Base-by-base conservation (phyloP, 495 filamentous ascomycete species). In the Pyrenopolyporus hunteri region DNA sequence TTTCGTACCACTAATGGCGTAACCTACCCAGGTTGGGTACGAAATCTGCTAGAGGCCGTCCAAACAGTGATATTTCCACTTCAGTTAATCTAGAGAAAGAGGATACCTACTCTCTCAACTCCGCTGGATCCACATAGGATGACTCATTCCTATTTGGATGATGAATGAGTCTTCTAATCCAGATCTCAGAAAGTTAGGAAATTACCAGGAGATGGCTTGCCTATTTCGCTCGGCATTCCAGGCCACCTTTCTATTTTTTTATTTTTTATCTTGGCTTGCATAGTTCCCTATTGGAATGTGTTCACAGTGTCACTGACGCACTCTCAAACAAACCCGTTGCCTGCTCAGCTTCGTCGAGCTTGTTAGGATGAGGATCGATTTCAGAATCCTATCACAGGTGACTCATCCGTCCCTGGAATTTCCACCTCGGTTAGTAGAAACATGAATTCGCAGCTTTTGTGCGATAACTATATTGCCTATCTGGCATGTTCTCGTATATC, bases 261-360 rank as follows among this genome's bases (percentile, higher is more conserved):
- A n/a, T n/a, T 25, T 53, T 32, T 48, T 48, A 23, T 36, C 47
- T 13, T 28, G 37, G 42, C 50, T 43, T 14, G 42, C 50, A 37
- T 14, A 31, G 40, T 51, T 55, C 48, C 29, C 20, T 31, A 14
- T 42, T 56, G 57, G 63, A 66, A 66, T 66, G 63, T 25, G 29
- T 35, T 17, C 46, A 46, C 20, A 57, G 63, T 66, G 57, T 60
- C 52, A 61, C 63, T 61, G 63, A 61, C 63, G 63, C 63, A 66
- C 52, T 60, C 16, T 32, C 32, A 66, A 60, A 66, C 56, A 51
- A 50, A 47, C 31, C 5, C 36, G 19, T 57, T 57, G 51, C 51
- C 52, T 40, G 22, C n/a, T 48, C 17, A 37, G 36, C 26, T 23
- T 47, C 22, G 13, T 46, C 35, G 17, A 57, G 25, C 32, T 51